Percentiles rank a stretch among this genome's conserved stretches.
phyloP scores from a whole-genome alignment of 345 rosid genomes.

The thale cress (Arabidopsis thaliana) region DNA sequence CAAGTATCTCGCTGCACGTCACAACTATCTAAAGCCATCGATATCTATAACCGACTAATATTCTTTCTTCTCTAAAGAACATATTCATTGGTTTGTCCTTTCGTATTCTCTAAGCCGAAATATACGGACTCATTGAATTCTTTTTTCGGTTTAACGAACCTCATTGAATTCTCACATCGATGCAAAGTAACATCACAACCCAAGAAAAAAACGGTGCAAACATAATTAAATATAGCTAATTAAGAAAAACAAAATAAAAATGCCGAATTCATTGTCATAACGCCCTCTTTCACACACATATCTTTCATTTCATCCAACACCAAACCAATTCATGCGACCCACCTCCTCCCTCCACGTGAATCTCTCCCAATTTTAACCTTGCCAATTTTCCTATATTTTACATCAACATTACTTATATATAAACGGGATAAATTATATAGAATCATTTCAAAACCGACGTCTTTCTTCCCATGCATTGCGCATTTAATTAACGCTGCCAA shows the following conservation, averaged over 20 bases:
- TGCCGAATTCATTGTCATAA: constrained; percentile 41
- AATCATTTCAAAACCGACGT: constrained; percentile 41
- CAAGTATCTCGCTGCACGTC: constrained; percentile 20
- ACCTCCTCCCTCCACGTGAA: constrained; percentile 50
- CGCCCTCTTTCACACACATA: constrained; percentile 40
- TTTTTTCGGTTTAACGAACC: constrained; percentile 36
- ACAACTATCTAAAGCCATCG: constrained; percentile 15
- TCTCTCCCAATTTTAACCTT: constrained; percentile 45
- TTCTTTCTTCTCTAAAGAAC: background rate
- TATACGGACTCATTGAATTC: constrained; percentile 35
- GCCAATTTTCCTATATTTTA: constrained; percentile 30
- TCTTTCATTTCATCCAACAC: constrained; percentile 41
- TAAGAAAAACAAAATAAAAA: background rate
- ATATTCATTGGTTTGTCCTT: constrained; percentile 29
- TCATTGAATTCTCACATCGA: constrained; percentile 37
- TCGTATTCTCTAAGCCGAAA: constrained; percentile 40
- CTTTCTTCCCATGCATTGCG: constrained; percentile 47
- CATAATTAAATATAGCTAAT: constrained; percentile 9
- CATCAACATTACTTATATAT: constrained; percentile 7
- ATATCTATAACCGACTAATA: constrained; percentile 32
- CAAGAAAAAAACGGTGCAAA: constrained; percentile 34
- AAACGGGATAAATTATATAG: background rate
- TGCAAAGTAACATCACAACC: constrained; percentile 27
- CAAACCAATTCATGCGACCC: constrained; percentile 39
- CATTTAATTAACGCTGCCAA: constrained; percentile 46